These are phyloP conservation scores for Marasmius oreades DNA, from an alignment of 1,284 basidiomycete genomes.

Conservation along the genomic window DNA sequence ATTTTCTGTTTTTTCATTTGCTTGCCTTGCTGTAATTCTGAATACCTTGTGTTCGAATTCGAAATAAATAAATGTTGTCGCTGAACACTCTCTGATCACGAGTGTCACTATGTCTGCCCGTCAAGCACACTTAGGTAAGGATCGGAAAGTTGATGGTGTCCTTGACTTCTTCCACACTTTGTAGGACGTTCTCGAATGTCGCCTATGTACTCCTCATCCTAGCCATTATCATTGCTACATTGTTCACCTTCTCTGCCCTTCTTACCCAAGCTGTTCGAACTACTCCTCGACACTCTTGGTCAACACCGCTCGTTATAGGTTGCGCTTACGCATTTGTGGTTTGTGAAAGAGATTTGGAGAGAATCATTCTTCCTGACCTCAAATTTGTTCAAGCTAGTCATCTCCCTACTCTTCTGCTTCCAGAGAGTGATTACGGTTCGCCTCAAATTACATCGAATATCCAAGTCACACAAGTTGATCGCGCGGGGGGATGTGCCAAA, in stretches of 20 bases:
- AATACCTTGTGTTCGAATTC: not conserved
- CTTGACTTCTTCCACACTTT: not conserved
- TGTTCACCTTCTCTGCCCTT: slow-evolving; percentile 58
- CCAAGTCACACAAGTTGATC: slow-evolving; percentile 64
- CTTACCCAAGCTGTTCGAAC: slow-evolving; percentile 70
- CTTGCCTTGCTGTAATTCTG: slow-evolving; percentile 2
- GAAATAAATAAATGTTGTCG: not conserved
- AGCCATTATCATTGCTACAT: slow-evolving; percentile 49
- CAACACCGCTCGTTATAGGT: slow-evolving; percentile 56
- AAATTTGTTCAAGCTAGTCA: slow-evolving; percentile 35
- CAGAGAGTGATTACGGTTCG: slow-evolving; percentile 66
- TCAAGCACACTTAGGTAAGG: not conserved
- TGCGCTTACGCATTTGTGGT: slow-evolving; percentile 66
- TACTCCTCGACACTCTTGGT: slow-evolving; percentile 47
- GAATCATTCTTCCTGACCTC: not conserved
- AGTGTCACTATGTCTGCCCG: too few relatives aligned
- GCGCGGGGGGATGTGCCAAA: slow-evolving; percentile 68
- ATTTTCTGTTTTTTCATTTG: not conserved
- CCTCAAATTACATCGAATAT: slow-evolving; percentile 62
- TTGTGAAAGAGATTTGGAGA: slow-evolving; percentile 21
- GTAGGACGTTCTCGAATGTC: slow-evolving; percentile 34
- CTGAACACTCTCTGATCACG: too few relatives aligned
- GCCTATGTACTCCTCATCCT: slow-evolving; percentile 54
- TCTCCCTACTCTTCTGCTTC: slow-evolving; percentile 57
- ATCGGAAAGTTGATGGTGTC: too few relatives aligned